These are phyloP conservation scores for Wallacemonas sp. DNA, from an alignment of 208 protist species.

Conservation along the genomic window DNA sequence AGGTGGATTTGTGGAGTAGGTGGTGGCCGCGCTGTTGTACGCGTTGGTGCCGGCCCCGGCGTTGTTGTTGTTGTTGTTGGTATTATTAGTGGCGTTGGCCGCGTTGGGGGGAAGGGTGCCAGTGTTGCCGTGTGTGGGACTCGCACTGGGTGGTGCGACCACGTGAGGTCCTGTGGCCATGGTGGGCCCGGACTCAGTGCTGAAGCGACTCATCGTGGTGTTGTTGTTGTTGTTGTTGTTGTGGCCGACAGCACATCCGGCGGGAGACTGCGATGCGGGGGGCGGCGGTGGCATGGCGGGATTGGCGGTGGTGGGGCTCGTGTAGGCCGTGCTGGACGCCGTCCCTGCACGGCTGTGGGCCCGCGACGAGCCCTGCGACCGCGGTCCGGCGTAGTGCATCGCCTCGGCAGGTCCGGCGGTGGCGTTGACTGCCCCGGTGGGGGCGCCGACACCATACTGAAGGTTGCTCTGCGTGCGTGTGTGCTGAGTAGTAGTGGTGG, in stretches of 20 bases:
- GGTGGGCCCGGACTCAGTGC: background rate
- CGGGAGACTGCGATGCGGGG: background rate
- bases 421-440: background rate
- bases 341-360: constrained; percentile 31
- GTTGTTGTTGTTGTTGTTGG: background rate
- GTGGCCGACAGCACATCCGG: background rate
- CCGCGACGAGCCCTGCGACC: constrained; percentile 4
- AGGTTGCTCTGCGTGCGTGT: constrained; percentile 1
- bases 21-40: background rate
- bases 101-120: background rate
- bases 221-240: background rate
- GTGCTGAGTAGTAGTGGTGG: background rate
- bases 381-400: background rate
- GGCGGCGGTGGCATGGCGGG: background rate
- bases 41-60: too few relatives aligned
- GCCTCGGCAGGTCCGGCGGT: background rate
- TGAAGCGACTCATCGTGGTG: background rate
- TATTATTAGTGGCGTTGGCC: background rate
- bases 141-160: background rate
- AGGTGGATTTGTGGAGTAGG: background rate
- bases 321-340: constrained; percentile 32
- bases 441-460: background rate
- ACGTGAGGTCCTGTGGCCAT: constrained; percentile 1
- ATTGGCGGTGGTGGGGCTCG: constrained; percentile 23
- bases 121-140: background rate